Conservation (phyloP, 768 basidiomycete genomes). For the Leccinum longicurvipes region DNA sequence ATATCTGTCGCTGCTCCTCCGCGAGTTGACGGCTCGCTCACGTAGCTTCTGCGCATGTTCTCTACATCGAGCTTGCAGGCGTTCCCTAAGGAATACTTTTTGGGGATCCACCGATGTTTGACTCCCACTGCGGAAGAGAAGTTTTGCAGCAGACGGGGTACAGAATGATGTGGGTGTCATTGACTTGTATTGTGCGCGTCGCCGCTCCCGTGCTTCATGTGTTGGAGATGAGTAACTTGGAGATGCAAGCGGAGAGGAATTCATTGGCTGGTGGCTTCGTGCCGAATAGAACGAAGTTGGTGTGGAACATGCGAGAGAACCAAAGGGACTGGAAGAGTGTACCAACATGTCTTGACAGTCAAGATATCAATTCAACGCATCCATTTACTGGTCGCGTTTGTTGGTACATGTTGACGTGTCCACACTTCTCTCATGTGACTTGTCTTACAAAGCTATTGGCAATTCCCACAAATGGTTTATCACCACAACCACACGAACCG, state of each 20-base stretch:
- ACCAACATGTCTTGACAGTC: slow-evolving; percentile 9
- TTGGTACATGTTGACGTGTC: slow-evolving; percentile 27
- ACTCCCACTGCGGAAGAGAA: slow-evolving; percentile 12
- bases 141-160: slow-evolving; percentile 5
- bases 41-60: slow-evolving; percentile 59
- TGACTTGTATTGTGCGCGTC: slow-evolving; percentile 55
- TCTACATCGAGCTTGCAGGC: slow-evolving; percentile 58
- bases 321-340: slow-evolving; percentile 30
- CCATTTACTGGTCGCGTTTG: slow-evolving; percentile 19
- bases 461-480: too few relatives aligned
- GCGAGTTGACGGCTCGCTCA: slow-evolving; percentile 40
- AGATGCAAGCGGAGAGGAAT: slow-evolving; percentile 54
- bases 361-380: neutral
- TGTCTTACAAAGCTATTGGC: neutral
- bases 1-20: slow-evolving; percentile 45
- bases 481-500: too few relatives aligned
- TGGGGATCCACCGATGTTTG: slow-evolving; percentile 43
- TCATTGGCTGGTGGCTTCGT: slow-evolving; percentile 35
- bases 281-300: slow-evolving; percentile 33
- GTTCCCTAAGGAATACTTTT: slow-evolving; percentile 54
- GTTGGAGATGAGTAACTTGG: slow-evolving; percentile 45
- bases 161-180: slow-evolving; percentile 26
- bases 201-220: slow-evolving; percentile 43
- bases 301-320: slow-evolving; percentile 33
- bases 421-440: slow-evolving; percentile 9